A percentile compares a stretch with the other conserved stretches of the same genome.
These are phyloP conservation scores for Psilocybe cubensis DNA, from an alignment of 768 basidiomycete genomes.

Conservation along the genomic window DNA sequence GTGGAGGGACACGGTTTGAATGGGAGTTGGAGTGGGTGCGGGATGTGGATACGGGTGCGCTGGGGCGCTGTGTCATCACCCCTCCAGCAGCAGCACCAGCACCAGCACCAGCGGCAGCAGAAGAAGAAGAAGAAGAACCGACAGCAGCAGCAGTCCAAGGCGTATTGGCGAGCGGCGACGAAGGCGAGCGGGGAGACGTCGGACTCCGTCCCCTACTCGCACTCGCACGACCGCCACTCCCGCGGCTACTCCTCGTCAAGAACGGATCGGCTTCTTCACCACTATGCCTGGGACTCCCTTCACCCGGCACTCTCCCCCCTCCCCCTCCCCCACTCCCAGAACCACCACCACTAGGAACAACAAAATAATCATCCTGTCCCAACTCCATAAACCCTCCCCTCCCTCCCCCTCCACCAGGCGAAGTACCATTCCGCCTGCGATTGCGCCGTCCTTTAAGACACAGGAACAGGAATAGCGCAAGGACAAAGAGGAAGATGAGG, in stretches of 20 bases:
- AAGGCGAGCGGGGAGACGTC: too few species aligned
- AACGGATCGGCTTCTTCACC: constrained; percentile 75
- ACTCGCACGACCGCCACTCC: too few species aligned
- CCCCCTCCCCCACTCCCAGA: too few species aligned
- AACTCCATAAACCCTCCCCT: constrained; percentile 35
- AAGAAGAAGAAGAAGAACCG: too few species aligned
- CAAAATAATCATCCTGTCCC: constrained; percentile 42
- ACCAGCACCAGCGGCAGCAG: constrained; percentile 8
- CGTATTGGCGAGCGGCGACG: too few species aligned
- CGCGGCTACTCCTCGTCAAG: constrained; percentile 41
- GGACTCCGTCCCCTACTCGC: too few species aligned
- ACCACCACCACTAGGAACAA: too few species aligned
- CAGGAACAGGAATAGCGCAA: constrained; percentile 48
- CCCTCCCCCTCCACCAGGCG: too few species aligned
- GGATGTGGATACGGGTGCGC: constrained; percentile 27
- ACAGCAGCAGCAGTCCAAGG: too few species aligned
- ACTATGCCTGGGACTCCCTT: constrained; percentile 69
- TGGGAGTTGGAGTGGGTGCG: constrained; percentile 16
- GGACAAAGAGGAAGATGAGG: constrained; percentile 58
- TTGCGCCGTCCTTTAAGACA: constrained; percentile 52
- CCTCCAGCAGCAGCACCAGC: constrained; percentile 9
- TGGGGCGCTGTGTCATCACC: constrained; percentile 20
- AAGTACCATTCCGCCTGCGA: constrained; percentile 36
- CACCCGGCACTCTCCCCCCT: constrained; percentile 49
- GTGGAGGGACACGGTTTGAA: constrained; percentile 48